phyloP scores from a whole-genome alignment of 768 basidiomycete species.

The Scleroderma citrinum region DNA sequence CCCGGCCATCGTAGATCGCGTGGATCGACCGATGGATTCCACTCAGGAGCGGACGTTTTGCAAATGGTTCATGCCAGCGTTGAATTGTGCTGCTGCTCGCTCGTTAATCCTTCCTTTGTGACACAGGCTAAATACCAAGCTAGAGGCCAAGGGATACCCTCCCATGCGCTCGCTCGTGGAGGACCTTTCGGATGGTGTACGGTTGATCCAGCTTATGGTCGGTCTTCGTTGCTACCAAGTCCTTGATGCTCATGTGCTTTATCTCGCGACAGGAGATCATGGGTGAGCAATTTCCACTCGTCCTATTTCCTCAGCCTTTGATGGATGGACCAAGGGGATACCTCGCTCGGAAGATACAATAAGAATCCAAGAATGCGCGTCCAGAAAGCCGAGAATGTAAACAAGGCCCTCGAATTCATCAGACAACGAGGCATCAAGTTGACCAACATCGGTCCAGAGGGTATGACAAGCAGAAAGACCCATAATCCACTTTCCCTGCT shows the following conservation, averaged over 20 bases:
- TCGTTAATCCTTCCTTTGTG: background rate
- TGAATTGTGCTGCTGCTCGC: constrained; percentile 1
- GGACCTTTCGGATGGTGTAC: constrained; percentile 93
- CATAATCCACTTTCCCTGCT: background rate
- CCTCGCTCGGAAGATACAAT: constrained; percentile 93
- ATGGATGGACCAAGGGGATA: constrained; percentile 53
- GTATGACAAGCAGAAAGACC: constrained; percentile 30
- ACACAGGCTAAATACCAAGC: constrained; percentile 88
- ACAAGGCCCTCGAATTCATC: constrained; percentile 94
- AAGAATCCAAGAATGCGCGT: constrained; percentile 84
- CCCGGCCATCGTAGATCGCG: background rate
- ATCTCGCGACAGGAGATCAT: constrained; percentile 77
- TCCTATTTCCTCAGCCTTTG: constrained; percentile 5
- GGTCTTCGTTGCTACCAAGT: constrained; percentile 11
- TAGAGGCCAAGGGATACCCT: constrained; percentile 78
- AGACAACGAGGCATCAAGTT: constrained; percentile 89
- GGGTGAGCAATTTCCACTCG: constrained; percentile 44
- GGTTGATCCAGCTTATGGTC: constrained; percentile 93
- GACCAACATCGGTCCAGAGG: constrained; percentile 97
- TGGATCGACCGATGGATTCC: constrained; percentile 22
- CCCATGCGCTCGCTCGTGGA: constrained; percentile 85
- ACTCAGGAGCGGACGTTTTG: constrained; percentile 80
- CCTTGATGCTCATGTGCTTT: constrained; percentile 4
- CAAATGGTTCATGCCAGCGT: constrained; percentile 61
- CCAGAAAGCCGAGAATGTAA: constrained; percentile 98